Conservation (phyloP, 768 basidiomycete species). For the Lyophyllum shimeji region DNA sequence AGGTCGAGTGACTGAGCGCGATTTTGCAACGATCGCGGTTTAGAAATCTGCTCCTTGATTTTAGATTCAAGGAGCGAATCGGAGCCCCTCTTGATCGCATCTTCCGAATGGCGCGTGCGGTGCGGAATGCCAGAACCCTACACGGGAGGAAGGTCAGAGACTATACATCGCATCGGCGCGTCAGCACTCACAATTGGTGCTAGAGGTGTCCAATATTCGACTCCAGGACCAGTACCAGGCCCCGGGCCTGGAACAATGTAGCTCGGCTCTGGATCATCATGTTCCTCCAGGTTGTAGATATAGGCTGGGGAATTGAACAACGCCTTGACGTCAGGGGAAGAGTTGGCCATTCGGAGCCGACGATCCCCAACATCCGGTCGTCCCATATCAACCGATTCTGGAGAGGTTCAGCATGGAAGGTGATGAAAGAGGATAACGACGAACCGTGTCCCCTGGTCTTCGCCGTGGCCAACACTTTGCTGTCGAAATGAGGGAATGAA, state of each 20-base stretch:
- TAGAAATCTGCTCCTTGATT: conserved; percentile 71
- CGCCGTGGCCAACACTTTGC: conserved; percentile 84
- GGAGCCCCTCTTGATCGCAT: conserved; percentile 77
- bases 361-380: conserved; percentile 72
- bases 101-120: conserved; percentile 70
- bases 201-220: conserved; percentile 77
- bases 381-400: conserved; percentile 78
- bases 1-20: conserved; percentile 90
- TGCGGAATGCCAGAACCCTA: conserved; percentile 70
- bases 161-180: conserved; percentile 6
- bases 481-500: conserved; percentile 95
- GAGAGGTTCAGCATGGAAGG: background rate
- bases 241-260: conserved; percentile 54
- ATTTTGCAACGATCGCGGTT: conserved; percentile 81
- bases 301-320: conserved; percentile 87
- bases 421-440: conserved; percentile 14
- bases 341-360: conserved; percentile 79
- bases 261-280: conserved; percentile 60
- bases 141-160: conserved; percentile 11
- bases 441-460: conserved; percentile 63
- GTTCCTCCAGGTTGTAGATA: conserved; percentile 77
- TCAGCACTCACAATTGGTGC: conserved; percentile 64
- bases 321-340: conserved; percentile 94
- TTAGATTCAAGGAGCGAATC: conserved; percentile 85
- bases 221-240: conserved; percentile 45